Percentiles rank a stretch among this genome's conserved stretches.
Conservation (phyloP, 257 asterid species). For the Linaria vulgaris region DNA sequence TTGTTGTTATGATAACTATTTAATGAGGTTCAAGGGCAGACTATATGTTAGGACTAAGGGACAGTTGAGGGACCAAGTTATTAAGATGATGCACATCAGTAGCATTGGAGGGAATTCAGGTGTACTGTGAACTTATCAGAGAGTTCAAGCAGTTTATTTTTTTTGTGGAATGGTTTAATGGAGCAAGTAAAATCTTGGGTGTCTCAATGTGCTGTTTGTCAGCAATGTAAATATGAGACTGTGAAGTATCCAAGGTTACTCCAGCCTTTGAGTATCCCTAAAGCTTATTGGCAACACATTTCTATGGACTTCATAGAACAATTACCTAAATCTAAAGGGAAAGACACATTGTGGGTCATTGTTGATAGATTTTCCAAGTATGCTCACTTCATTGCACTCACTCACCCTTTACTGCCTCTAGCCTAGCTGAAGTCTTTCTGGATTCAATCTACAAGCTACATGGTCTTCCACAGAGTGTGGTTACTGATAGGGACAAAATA, state of each 20-base stretch:
- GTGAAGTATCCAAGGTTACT: background rate
- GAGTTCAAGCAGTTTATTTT: background rate
- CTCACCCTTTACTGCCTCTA: background rate
- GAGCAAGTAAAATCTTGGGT: background rate
- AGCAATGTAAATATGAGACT: background rate
- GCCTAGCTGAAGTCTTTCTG: background rate
- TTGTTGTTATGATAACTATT: background rate
- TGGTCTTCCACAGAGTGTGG: background rate
- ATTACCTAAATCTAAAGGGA: background rate
- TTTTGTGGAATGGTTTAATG: background rate
- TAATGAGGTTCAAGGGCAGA: background rate
- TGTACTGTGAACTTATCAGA: background rate
- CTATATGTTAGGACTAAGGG: background rate
- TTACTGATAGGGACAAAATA: background rate
- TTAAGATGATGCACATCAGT: background rate
- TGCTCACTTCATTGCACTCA: background rate
- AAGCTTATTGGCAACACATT: background rate
- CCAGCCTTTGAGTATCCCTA: background rate
- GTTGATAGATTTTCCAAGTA: background rate
- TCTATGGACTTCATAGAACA: slow-evolving; percentile 4
- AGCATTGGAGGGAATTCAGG: background rate
- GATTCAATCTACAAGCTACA: background rate
- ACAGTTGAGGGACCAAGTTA: accelerated
- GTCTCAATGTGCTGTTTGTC: background rate
- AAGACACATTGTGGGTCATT: background rate